Evolutionary conservation across 768 basidiomycete genomes (phyloP), one percentile per base, ranked within the genome.

Genomic region (Boletus rubroflammeus): DNA sequence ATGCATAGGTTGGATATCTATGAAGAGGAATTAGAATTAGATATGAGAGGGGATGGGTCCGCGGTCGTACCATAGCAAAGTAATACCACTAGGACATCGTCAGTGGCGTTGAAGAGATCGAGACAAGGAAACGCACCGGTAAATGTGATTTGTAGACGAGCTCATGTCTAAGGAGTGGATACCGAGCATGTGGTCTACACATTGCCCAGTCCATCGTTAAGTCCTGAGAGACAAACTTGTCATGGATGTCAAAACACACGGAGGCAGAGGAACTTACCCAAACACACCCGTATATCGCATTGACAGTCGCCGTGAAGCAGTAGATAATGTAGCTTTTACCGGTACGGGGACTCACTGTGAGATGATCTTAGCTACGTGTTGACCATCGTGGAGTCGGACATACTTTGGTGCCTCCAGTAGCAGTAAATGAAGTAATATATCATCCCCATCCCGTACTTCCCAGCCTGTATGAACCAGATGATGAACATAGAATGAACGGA

Each of bases 141-240:
- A 85, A 73, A 38, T 81, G 65, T 43, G 84, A 79, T 6, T 78
- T 74, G 67, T 94, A 98, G 2, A 90, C 73, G 31, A 96, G 71
- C 35, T 95, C 90, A 5, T 75, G 69, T 17, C 97, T 83, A 3
- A 98, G 78, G 38, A 90, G 73, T 19, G 73, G 80, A 58, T 88
- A 76, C 55, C 62, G 74, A 8, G 77, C 74, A 53, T 75, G 83
- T 5, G 78, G 75, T 53, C 81, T 77, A 40, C 93, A 73, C 41
- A 98, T 66, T 2, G 89, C 91, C 96, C 96, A 98, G 68, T 98
- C 96, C 83, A 95, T 89, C 10, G 87, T 65, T 31, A 93, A 68
- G 62, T 97, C 93, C 93, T 91, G 58, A 51, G 38, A 36, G n/a
- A 51, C 31, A 52, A 26, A 49, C 35, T 23, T 41, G 35, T 38